A percentile compares a stretch with the other conserved stretches of the same genome.
Evolutionary conservation across 331 rosid species (phyloP).

Genomic region (Quercus lobata): DNA sequence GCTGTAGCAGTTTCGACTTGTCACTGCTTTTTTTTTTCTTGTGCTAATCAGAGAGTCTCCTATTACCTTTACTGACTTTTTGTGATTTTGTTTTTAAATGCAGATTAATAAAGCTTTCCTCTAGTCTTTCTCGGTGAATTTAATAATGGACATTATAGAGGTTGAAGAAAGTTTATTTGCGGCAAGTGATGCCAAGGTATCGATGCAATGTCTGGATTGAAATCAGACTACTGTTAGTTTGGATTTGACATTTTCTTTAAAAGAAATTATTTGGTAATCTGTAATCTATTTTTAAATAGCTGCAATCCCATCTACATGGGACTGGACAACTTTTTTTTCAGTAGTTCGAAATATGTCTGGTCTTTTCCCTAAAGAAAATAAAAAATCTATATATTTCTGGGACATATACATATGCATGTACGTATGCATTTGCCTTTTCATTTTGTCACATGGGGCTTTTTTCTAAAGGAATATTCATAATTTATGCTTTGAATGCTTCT

Average conservation of each 20-base stretch:
- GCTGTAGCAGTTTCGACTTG: background rate
- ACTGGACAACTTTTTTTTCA: background rate
- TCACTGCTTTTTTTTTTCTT: background rate
- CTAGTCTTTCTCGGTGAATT: slow-evolving; percentile 22
- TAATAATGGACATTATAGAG: slow-evolving; percentile 70
- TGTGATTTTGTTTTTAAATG: slow-evolving; percentile 8
- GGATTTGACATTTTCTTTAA: background rate
- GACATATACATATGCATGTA: no score
- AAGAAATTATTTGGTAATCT: background rate
- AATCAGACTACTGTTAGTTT: background rate
- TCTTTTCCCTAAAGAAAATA: no score
- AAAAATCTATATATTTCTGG: no score
- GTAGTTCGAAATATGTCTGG: background rate
- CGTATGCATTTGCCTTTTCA: slow-evolving; percentile 6
- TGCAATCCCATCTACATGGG: background rate
- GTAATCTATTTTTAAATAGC: background rate
- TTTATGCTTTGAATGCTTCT: background rate
- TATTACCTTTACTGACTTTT: slow-evolving; percentile 15
- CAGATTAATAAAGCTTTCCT: slow-evolving; percentile 39
- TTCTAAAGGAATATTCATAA: background rate
- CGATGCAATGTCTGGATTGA: background rate
- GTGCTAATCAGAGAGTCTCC: background rate
- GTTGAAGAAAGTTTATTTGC: slow-evolving; percentile 87
- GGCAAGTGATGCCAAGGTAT: slow-evolving; percentile 92
- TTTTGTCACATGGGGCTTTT: background rate